Evolutionary conservation across 2,329 filamentous ascomycete species (phyloP), one percentile per base, ranked within the genome.

Genomic region (Trichoderma sp.): DNA sequence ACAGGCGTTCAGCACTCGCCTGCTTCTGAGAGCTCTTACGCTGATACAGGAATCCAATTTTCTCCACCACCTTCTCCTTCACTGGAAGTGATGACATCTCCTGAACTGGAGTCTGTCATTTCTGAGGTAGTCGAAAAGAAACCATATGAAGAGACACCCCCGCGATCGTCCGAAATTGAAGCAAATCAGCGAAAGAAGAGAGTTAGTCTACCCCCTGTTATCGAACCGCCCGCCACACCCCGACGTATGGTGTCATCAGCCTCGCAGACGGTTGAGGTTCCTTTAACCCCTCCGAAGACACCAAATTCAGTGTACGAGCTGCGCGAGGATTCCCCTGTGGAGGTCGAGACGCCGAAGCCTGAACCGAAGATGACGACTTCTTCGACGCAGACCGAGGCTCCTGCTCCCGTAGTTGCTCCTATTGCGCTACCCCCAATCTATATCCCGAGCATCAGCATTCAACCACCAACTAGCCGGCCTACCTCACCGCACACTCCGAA

Each of bases 371-470:
- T 91, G 85, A 85, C 87, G 2, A 90, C 90, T 9, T 85, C 86
- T 11, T 89, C 88, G 2, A 94, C 91, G 0, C 93, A 94, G 82
- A 94, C 93, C 0, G 88, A 83, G 71, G 24, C 50, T 77, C 62
- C 74, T 45, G 24, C 67, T 69, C 56, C 75, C 59, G 8, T 69
- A 68, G 80, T 83, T 4, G 80, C 83, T 9, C 73, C 79, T 67
- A 83, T 78, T 65, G 81, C 78, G 77, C 84, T 83, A 11, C 84
- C 84, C 75, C 85, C 86, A 78, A 84, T 91, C 76, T 81, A 88
- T 5, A 93, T 98, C 77, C 96, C 96, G 0, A 94, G 92, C 80
- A 99, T 99, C 81, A 93, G 94, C 74, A 94, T 99, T 69, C 94
- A 97, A 79, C 97, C 97, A 38, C 96, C 97, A 0, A 91, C 89